Evolutionary conservation across 148 eudicot species (phyloP).

Genomic region (Nepenthes gracilis): DNA sequence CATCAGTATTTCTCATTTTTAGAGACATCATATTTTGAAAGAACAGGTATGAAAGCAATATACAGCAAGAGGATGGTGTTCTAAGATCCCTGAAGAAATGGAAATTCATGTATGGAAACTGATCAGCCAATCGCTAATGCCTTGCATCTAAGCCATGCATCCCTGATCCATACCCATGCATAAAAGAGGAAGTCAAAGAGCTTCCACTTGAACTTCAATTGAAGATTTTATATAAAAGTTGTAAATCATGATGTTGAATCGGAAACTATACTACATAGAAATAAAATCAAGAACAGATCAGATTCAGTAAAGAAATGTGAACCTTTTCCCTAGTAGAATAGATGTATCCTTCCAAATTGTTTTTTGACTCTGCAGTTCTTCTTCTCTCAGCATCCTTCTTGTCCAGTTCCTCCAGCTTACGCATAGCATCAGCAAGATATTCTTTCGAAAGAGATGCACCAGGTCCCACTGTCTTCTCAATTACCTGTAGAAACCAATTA

Average conservation of each 20-base stretch:
- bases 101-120: no score
- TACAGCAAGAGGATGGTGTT: no score
- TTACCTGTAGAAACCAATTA: slow-evolving; percentile 35
- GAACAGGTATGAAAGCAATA: no score
- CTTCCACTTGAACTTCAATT: no score
- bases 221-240: no score
- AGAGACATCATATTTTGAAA: no score
- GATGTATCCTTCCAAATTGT: slow-evolving; percentile 80
- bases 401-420: slow-evolving; percentile 59
- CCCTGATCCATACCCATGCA: no score
- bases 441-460: slow-evolving; percentile 62
- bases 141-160: no score
- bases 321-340: slow-evolving; percentile 89
- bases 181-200: no score
- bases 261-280: background rate
- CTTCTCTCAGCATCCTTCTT: slow-evolving; percentile 83
- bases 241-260: background rate
- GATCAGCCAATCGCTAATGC: no score
- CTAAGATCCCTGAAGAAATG: no score
- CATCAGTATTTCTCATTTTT: no score
- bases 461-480: slow-evolving; percentile 67
- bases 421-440: slow-evolving; percentile 49
- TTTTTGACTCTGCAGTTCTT: slow-evolving; percentile 88
- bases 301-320: slow-evolving; percentile 7
- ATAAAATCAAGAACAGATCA: background rate